Conservation (phyloP, 257 asterid genomes). For the Leptodermis oblonga region DNA sequence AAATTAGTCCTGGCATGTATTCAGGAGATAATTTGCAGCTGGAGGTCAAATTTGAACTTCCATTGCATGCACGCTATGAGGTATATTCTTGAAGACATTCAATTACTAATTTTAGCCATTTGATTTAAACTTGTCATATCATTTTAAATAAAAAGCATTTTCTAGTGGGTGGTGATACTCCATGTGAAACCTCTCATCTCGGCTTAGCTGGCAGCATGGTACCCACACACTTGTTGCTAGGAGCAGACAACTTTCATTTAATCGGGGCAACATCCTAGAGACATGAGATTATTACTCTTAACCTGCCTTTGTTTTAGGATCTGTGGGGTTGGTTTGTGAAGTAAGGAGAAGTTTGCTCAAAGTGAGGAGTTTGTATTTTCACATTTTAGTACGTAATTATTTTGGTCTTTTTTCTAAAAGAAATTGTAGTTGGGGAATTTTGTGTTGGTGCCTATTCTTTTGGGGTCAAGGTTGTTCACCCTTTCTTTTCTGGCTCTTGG, state of each 20-base stretch:
- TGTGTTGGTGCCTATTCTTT: not conserved
- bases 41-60: constrained; percentile 49
- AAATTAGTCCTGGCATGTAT: constrained; percentile 26
- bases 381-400: not conserved
- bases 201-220: not conserved
- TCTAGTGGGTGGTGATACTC: not conserved
- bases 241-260: too few relatives aligned
- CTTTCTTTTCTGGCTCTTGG: not conserved
- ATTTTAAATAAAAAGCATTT: not conserved
- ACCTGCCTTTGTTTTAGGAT: not conserved
- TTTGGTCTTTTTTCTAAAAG: not conserved
- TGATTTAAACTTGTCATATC: not conserved
- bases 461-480: not conserved
- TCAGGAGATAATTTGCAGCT: constrained; percentile 27
- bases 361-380: not conserved
- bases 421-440: not conserved
- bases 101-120: not conserved
- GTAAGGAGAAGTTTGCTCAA: not conserved
- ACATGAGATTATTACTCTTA: not conserved
- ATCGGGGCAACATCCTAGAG: too few relatives aligned
- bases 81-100: constrained; percentile 28
- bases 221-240: not conserved
- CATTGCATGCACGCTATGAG: constrained; percentile 80
- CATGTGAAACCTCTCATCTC: not conserved
- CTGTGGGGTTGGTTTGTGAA: not conserved